These are phyloP conservation scores for Cercospora citrullina DNA, from an alignment of 2,329 filamentous ascomycete species.

Conservation along the genomic window DNA sequence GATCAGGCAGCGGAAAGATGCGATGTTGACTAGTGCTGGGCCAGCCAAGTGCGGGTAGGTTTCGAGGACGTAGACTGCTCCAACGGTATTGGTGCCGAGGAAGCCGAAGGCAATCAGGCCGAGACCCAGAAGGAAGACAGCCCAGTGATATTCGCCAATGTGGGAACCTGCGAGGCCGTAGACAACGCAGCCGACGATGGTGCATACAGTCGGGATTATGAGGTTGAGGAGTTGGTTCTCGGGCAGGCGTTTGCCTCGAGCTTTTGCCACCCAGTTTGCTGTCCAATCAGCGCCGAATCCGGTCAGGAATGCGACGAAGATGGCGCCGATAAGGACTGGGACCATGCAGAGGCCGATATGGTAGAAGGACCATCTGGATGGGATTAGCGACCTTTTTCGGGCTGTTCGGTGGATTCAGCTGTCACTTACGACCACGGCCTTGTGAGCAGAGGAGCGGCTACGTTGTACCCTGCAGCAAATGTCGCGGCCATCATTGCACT, in stretches of 20 bases:
- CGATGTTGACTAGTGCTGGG: slow-evolving; percentile 37
- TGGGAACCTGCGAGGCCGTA: slow-evolving; percentile 33
- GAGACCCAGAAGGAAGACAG: slow-evolving; percentile 33
- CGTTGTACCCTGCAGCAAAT: slow-evolving; percentile 33
- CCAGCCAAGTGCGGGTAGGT: slow-evolving; percentile 38
- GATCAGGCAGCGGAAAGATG: slow-evolving; percentile 36
- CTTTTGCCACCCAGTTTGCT: slow-evolving; percentile 32
- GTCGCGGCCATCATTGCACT: slow-evolving; percentile 35
- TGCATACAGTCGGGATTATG: slow-evolving; percentile 31
- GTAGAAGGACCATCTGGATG: slow-evolving; percentile 30
- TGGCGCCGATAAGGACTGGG: slow-evolving; percentile 31
- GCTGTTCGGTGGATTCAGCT: neutral
- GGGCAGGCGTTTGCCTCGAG: slow-evolving; percentile 32
- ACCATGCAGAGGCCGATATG: slow-evolving; percentile 31
- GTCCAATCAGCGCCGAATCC: slow-evolving; percentile 34
- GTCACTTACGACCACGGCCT: slow-evolving; percentile 27
- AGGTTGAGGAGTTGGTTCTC: slow-evolving; percentile 37
- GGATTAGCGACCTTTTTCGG: neutral
- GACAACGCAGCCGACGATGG: slow-evolving; percentile 32
- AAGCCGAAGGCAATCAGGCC: slow-evolving; percentile 37
- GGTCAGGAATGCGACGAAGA: slow-evolving; percentile 30
- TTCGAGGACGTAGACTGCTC: slow-evolving; percentile 37
- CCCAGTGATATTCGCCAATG: slow-evolving; percentile 30
- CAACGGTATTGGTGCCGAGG: slow-evolving; percentile 36
- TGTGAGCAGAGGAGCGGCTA: slow-evolving; percentile 31